Evolutionary conservation across 768 basidiomycete species (phyloP), one percentile per base, ranked within the genome.

Genomic region (Coprinellus micaceus): DNA sequence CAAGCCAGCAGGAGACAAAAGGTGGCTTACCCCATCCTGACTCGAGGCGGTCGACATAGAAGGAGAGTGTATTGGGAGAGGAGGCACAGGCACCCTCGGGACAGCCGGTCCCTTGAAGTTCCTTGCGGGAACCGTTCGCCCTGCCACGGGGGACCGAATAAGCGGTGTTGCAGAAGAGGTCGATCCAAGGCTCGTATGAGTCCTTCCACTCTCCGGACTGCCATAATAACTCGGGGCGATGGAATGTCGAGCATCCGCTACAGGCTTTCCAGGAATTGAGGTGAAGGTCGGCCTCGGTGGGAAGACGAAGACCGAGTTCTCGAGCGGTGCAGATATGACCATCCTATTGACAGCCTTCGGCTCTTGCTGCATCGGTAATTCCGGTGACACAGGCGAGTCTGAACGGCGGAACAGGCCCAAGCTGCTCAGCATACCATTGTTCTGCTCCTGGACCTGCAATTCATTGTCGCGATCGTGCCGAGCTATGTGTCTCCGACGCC

Each of bases 211-310:
- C 17, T 62, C 56, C 2, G 67, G 65, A 54, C 68, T 64, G n/a
- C 68, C 69, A 54, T 74, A 75, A 58, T 74, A 72, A 60, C 73
- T 75, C n/a, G 73, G 72, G 53, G 74, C 70, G 39, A 74, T 71
- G 1, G 73, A 74, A 49, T 70, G 71, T 52, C 66, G 47, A 60
- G 43, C 52, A 56, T 54, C 50, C 40, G 11, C 26, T 17, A 17
- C 45, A 43, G 22, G 33, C 37, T 17, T 19, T 21, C 26, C 47
- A 12, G 7, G 36, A 4, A n/a, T 19, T 43, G 33, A 33, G 33
- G 33, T 13, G 33, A 33, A 33, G 6, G 33, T 54, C 41, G 52
- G 49, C 49, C 10, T 17, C n/a, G 46, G 46, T 13, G 68, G 62
- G 26, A 68, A 64, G 11, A 63, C 65, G 45, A 69, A 66, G 12